A percentile compares a stretch with the other conserved stretches of the same genome.
phyloP scores from a whole-genome alignment of 1,284 basidiomycete species.

The Fomitiporia mediterranea region DNA sequence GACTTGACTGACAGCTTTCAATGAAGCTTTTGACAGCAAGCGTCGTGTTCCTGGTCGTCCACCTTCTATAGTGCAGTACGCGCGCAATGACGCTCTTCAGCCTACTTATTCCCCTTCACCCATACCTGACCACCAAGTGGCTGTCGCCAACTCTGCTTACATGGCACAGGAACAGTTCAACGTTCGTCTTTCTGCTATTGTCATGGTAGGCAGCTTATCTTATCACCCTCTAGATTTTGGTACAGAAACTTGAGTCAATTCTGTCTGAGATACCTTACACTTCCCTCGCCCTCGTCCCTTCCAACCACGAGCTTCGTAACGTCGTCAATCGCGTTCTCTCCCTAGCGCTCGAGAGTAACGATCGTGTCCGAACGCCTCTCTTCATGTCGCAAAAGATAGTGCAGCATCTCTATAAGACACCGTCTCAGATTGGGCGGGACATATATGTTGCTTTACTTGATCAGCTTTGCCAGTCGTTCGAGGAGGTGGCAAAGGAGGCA shows the following conservation, averaged over 20 bases:
- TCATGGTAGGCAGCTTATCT: background rate
- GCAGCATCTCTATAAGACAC: slow-evolving; percentile 83
- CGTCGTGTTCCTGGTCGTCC: slow-evolving; percentile 46
- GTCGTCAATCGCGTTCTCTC: slow-evolving; percentile 79
- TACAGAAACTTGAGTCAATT: slow-evolving; percentile 77
- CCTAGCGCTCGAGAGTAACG: slow-evolving; percentile 72
- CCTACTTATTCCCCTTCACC: slow-evolving; percentile 49
- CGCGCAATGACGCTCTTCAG: slow-evolving; percentile 40
- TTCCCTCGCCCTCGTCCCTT: slow-evolving; percentile 65
- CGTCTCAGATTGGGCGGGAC: slow-evolving; percentile 79
- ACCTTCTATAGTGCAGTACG: slow-evolving; percentile 56
- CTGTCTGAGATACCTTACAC: slow-evolving; percentile 65
- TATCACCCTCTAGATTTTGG: slow-evolving; percentile 47
- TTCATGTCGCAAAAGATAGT: slow-evolving; percentile 95
- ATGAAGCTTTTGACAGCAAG: slow-evolving; percentile 47
- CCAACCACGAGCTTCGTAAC: slow-evolving; percentile 82
- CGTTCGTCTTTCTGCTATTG: slow-evolving; percentile 37
- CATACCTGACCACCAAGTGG: slow-evolving; percentile 18
- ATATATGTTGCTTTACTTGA: slow-evolving; percentile 89
- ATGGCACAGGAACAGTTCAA: slow-evolving; percentile 76
- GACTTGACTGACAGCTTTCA: background rate
- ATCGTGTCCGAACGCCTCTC: slow-evolving; percentile 83
- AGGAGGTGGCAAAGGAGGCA: slow-evolving; percentile 95
- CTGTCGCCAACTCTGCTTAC: slow-evolving; percentile 38
- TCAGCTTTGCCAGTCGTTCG: slow-evolving; percentile 83